Base-by-base conservation (phyloP, 768 basidiomycete genomes). In the Amanita polypyramis region DNA sequence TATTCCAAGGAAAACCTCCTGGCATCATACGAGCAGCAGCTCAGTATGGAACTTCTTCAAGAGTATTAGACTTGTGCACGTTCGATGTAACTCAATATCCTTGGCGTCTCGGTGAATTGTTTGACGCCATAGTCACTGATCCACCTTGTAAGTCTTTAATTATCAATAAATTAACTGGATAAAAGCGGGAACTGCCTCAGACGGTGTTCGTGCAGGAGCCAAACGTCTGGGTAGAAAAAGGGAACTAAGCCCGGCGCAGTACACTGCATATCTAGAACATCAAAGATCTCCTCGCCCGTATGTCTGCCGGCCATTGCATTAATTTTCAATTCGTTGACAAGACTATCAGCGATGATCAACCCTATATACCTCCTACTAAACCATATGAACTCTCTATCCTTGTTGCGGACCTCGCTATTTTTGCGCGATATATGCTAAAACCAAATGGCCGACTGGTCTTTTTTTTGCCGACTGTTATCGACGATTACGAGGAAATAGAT, bases 91-190 rank as follows among this genome's bases (percentile, higher is more conserved):
- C 94, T 0, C 73, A 72, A 29, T 77, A 90, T 59, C 91, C 94
- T 0, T 91, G 86, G 84, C 70, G 96, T 52, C 80, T 85, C 53
- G 96, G 94, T 5, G 83, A 75, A 7, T 64, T 98, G 25, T 89
- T 99, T 53, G 96, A 99, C 57, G 91, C 94, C 0, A 93, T 98
- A 52, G 69, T 96, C 29, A 94, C 93, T 0, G 93, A 96, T 63
- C 93, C 93, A 38, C 93, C 93, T 9, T 96, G 92, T 92, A 64
- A 60, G 85, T 63, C 6, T 45, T 14, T 14, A 41, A 17, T 12
- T 27, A 9, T 17, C 29, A 14, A 39, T 19, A 30, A 23, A 39
- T 29, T 2, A 1, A 21, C 23, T 25, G 10, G 25, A 8, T 20
- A 43, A 50, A 43, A 49, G 38, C 15, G 45, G 40, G 43, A 33